Evolutionary conservation across 805 yeast genomes (phyloP).

Genomic region (Metschnikowia lochheadii): DNA sequence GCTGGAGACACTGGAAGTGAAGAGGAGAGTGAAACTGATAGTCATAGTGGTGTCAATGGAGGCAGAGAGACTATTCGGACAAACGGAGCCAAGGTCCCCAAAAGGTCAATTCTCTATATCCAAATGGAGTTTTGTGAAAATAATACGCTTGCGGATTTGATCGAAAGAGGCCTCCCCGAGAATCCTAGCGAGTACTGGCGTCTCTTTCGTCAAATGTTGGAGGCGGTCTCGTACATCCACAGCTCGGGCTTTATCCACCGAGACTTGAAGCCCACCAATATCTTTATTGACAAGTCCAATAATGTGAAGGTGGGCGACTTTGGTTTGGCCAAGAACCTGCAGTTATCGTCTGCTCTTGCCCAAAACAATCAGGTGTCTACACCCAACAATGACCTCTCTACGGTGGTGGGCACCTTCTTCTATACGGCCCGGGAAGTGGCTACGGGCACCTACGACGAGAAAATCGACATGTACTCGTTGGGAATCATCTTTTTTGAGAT

Average conservation of each 20-base stretch:
- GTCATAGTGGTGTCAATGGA: no score
- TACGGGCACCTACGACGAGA: slow-evolving; percentile 79
- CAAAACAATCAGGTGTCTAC: slow-evolving; percentile 36
- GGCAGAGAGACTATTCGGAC: no score
- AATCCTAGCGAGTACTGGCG: slow-evolving; percentile 87
- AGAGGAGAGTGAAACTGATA: not conserved
- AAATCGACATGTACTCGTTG: slow-evolving; percentile 91
- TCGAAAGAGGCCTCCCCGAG: slow-evolving; percentile 63
- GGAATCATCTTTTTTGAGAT: slow-evolving; percentile 96
- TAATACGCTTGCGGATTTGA: slow-evolving; percentile 79
- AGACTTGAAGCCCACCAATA: slow-evolving; percentile 92
- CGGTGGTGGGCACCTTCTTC: slow-evolving; percentile 90
- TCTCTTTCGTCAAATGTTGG: slow-evolving; percentile 77
- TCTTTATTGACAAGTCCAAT: slow-evolving; percentile 85
- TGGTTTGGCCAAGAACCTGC: slow-evolving; percentile 91
- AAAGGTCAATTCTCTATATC: slow-evolving; percentile 70
- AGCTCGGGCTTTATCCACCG: slow-evolving; percentile 92
- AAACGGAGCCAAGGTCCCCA: not conserved
- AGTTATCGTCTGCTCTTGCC: slow-evolving; percentile 38
- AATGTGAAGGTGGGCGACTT: slow-evolving; percentile 95
- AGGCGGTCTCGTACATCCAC: slow-evolving; percentile 88
- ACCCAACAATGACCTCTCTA: slow-evolving; percentile 68
- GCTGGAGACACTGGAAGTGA: not conserved
- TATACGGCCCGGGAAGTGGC: slow-evolving; percentile 90
- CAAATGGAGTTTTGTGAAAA: slow-evolving; percentile 99